phyloP scores from a whole-genome alignment of 495 filamentous ascomycete genomes.

The Lasiosphaeris hirsuta region DNA sequence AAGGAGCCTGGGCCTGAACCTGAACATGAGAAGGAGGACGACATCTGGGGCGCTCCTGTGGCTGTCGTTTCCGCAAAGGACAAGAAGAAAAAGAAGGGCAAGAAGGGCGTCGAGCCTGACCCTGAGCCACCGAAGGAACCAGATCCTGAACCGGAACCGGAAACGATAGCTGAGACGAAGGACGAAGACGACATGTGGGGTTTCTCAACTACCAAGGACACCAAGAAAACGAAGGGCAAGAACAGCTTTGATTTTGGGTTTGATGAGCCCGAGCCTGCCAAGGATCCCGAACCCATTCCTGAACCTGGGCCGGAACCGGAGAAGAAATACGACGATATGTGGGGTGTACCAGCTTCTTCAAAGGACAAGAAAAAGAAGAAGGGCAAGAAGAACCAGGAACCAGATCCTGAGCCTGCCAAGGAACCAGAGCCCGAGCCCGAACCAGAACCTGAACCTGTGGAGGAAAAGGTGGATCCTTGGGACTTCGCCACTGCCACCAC shows the following conservation, averaged over 20 bases:
- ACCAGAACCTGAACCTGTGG: neutral
- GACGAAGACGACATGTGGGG: constrained; percentile 18
- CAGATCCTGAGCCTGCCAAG: constrained; percentile 11
- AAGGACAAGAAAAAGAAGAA: constrained; percentile 37
- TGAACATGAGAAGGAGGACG: neutral
- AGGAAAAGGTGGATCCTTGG: constrained; percentile 14
- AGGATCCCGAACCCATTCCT: constrained; percentile 20
- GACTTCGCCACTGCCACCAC: neutral
- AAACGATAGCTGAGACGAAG: constrained; percentile 17
- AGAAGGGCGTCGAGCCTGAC: neutral
- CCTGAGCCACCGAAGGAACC: constrained; percentile 16
- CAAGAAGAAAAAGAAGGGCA: constrained; percentile 13
- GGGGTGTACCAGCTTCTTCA: constrained; percentile 15
- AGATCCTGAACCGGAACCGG: constrained; percentile 5
- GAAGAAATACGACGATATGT: constrained; percentile 24
- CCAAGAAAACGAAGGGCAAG: constrained; percentile 27
- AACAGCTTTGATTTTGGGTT: neutral
- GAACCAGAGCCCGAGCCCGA: constrained; percentile 14
- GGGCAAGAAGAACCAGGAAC: neutral
- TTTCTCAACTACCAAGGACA: constrained; percentile 8
- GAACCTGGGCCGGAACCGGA: constrained; percentile 34
- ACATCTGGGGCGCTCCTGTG: neutral
- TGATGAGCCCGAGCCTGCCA: constrained; percentile 12
- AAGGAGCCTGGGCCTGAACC: constrained; percentile 5
- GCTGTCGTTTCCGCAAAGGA: constrained; percentile 9